phyloP scores from a whole-genome alignment of 495 filamentous ascomycete genomes.

The Penicillium mononematosum region DNA sequence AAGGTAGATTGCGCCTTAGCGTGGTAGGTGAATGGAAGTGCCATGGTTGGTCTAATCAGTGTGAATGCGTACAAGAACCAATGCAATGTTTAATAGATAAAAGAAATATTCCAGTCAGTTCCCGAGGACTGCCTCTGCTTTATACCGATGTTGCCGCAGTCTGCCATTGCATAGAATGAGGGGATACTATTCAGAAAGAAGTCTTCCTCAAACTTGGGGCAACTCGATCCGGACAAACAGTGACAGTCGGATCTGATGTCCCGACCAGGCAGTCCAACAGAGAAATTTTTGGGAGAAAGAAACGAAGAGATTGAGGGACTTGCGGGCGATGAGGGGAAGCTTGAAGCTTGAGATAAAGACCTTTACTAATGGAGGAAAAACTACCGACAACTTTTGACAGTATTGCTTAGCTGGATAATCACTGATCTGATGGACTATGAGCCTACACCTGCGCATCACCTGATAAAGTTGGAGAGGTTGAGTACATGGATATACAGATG shows the following conservation, averaged over 20 bases:
- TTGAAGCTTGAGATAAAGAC: slow-evolving; percentile 5
- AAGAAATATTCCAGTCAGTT: not conserved
- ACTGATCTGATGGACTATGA: not conserved
- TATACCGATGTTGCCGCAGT: not conserved
- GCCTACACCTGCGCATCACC: not conserved
- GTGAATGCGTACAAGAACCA: not conserved
- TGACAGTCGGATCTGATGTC: slow-evolving; percentile 17
- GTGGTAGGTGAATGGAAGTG: slow-evolving; percentile 49
- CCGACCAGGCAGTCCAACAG: slow-evolving; percentile 20
- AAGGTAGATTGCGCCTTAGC: slow-evolving; percentile 60
- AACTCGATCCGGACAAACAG: slow-evolving; percentile 6
- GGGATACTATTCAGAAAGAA: slow-evolving; percentile 4
- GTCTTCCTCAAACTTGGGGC: not conserved
- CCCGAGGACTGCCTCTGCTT: not conserved
- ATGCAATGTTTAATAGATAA: not conserved
- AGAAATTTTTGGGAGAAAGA: slow-evolving; percentile 7
- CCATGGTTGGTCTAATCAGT: slow-evolving; percentile 23
- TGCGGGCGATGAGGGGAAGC: slow-evolving; percentile 17
- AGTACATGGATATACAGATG: not conserved
- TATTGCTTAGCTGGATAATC: not conserved
- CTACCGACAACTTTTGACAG: not conserved
- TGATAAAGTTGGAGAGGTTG: not conserved
- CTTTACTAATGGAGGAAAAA: not conserved
- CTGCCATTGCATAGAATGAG: slow-evolving; percentile 9
- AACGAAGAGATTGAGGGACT: not conserved